These are phyloP conservation scores for Schizothecium vesticola DNA, from an alignment of 495 filamentous ascomycete genomes.

Conservation along the genomic window DNA sequence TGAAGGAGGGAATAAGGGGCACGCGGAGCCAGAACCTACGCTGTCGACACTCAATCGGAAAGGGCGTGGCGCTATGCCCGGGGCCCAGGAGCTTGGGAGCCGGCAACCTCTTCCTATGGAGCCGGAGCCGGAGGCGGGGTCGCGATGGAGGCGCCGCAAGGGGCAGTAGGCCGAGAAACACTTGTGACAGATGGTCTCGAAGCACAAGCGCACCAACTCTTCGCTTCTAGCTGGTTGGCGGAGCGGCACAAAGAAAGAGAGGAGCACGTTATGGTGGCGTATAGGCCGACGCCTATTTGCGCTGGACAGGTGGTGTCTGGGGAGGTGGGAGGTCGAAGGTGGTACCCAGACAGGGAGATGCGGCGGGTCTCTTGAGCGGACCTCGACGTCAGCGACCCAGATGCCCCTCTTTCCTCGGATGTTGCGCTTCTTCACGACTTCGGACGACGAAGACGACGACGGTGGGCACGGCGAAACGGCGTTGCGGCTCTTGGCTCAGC, in stretches of 20 bases:
- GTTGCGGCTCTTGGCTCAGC: not conserved
- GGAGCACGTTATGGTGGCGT: not conserved
- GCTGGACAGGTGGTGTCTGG: not conserved
- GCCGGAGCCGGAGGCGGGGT: not conserved
- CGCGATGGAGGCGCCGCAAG: not conserved
- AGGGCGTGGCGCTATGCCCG: not conserved
- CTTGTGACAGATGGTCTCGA: not conserved
- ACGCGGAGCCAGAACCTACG: not conserved
- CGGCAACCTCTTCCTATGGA: not conserved
- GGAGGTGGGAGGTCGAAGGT: not conserved
- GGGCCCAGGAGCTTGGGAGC: not conserved
- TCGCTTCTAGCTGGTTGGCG: not conserved
- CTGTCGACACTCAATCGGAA: not conserved
- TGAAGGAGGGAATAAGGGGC: not conserved
- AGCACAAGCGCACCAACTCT: not conserved
- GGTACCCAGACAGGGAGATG: not conserved
- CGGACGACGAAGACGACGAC: not conserved
- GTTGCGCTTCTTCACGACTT: not conserved
- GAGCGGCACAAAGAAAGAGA: constrained; percentile 1
- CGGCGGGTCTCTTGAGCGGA: not conserved
- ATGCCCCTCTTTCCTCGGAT: not conserved
- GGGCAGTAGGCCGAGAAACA: not conserved
- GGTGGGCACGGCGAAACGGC: not conserved
- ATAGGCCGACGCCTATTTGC: not conserved
- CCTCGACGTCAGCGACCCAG: not conserved